A percentile compares a stretch with the other conserved stretches of the same genome.
phyloP scores from a whole-genome alignment of 2,329 filamentous ascomycete genomes.

The Alternaria gansuensis region DNA sequence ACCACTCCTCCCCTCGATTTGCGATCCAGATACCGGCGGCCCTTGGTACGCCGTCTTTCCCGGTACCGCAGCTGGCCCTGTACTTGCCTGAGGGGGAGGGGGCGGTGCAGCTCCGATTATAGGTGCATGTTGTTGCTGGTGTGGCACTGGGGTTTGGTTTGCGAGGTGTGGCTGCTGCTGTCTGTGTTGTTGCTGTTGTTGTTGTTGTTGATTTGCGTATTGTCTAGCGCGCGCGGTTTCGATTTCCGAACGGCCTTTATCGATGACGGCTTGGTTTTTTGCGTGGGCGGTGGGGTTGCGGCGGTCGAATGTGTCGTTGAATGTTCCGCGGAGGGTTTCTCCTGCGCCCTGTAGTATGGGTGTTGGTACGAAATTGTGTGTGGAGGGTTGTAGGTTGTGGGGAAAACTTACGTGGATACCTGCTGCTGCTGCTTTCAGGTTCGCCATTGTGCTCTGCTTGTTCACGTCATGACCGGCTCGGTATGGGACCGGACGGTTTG shows the following conservation, averaged over 20 bases:
- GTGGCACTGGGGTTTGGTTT: conserved; percentile 17
- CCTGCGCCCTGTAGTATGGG: conserved; percentile 40
- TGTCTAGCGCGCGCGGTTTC: conserved; percentile 33
- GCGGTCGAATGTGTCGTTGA: conserved; percentile 47
- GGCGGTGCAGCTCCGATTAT: not conserved
- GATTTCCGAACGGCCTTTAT: conserved; percentile 45
- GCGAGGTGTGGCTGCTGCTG: conserved; percentile 13
- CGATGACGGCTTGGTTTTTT: conserved; percentile 47
- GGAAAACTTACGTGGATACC: conserved; percentile 47
- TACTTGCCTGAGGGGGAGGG: not conserved
- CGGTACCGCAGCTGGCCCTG: conserved; percentile 9
- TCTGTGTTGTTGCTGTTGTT: conserved; percentile 4
- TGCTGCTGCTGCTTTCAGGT: conserved; percentile 47
- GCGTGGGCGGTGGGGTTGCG: conserved; percentile 42
- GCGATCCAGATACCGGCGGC: conserved; percentile 36
- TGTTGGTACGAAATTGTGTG: conserved; percentile 14
- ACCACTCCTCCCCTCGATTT: conserved; percentile 33
- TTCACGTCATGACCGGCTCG: conserved; percentile 35
- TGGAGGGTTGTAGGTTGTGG: not conserved
- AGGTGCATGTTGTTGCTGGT: conserved; percentile 8
- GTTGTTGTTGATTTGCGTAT: conserved; percentile 7
- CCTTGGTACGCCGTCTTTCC: conserved; percentile 29
- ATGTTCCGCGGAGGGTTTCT: conserved; percentile 49
- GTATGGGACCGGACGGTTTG: conserved; percentile 35
- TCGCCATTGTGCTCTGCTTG: conserved; percentile 45